These are phyloP conservation scores for Aspergillus homomorphus DNA, from an alignment of 495 filamentous ascomycete genomes.

Conservation along the genomic window DNA sequence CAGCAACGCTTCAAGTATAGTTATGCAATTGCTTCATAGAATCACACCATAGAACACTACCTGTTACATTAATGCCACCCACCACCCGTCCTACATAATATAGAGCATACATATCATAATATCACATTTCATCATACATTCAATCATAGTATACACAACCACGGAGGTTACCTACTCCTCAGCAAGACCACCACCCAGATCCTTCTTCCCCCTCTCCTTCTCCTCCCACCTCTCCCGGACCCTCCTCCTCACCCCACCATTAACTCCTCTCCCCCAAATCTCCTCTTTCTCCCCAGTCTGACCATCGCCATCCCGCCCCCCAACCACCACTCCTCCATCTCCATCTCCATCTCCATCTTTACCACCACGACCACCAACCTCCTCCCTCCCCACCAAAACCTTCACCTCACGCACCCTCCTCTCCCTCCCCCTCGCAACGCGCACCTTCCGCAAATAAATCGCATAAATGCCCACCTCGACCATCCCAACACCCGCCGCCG, in stretches of 20 bases:
- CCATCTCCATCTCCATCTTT: constrained; percentile 6
- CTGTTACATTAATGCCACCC: too few relatives aligned
- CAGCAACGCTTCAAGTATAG: too few relatives aligned
- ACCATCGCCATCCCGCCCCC: constrained; percentile 9
- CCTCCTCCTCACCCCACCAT: constrained; percentile 45
- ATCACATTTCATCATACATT: too few relatives aligned
- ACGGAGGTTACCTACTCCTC: too few relatives aligned
- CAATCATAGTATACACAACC: neutral
- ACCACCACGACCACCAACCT: constrained; percentile 11
- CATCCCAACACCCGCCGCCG: constrained; percentile 62
- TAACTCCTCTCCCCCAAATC: constrained; percentile 47
- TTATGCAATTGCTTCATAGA: too few relatives aligned
- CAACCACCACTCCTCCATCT: constrained; percentile 3
- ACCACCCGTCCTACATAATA: too few relatives aligned
- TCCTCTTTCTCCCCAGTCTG: constrained; percentile 31
- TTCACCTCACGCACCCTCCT: constrained; percentile 66
- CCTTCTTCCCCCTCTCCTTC: constrained; percentile 24
- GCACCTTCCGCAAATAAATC: constrained; percentile 76
- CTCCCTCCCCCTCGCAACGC: constrained; percentile 65
- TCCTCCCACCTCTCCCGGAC: constrained; percentile 45
- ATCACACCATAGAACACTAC: too few relatives aligned
- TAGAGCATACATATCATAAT: too few relatives aligned
- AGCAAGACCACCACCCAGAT: neutral
- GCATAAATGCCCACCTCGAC: constrained; percentile 87
- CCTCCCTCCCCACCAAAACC: constrained; percentile 58